Conservation (phyloP, 2,329 filamentous ascomycete genomes). For the Pseudocercospora macadamiae region DNA sequence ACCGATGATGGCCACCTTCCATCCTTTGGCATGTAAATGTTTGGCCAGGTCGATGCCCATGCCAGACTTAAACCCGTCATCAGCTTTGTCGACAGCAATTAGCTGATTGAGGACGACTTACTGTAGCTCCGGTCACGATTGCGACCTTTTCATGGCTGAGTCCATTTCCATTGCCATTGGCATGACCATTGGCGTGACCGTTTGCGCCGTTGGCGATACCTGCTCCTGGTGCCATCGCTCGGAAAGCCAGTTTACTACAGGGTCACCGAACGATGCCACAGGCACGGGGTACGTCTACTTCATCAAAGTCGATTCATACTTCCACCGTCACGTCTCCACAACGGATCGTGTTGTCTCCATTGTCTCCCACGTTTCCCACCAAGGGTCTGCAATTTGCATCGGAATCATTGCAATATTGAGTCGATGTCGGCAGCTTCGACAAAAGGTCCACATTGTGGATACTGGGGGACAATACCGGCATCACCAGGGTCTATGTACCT, state of each 20-base stretch:
- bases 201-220: not conserved
- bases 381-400: too few relatives aligned
- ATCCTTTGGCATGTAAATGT: conserved; percentile 41
- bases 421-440: not conserved
- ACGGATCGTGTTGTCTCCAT: not conserved
- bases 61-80: conserved; percentile 44
- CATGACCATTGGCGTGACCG: not conserved
- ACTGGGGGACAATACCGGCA: conserved; percentile 4
- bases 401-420: too few relatives aligned
- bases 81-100: too few relatives aligned
- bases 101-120: conserved; percentile 34
- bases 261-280: too few relatives aligned
- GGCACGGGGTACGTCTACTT: too few relatives aligned
- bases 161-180: not conserved
- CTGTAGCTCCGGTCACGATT: conserved; percentile 47
- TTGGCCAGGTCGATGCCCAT: conserved; percentile 50
- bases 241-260: too few relatives aligned
- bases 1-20: conserved; percentile 45
- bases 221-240: too few relatives aligned
- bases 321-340: not conserved
- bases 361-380: not conserved
- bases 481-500: not conserved
- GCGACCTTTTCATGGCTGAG: conserved; percentile 36
- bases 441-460: not conserved
- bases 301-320: too few relatives aligned